Evolutionary conservation across 306 rosid genomes (phyloP).

Genomic region (Cyclanthera cordifolia): DNA sequence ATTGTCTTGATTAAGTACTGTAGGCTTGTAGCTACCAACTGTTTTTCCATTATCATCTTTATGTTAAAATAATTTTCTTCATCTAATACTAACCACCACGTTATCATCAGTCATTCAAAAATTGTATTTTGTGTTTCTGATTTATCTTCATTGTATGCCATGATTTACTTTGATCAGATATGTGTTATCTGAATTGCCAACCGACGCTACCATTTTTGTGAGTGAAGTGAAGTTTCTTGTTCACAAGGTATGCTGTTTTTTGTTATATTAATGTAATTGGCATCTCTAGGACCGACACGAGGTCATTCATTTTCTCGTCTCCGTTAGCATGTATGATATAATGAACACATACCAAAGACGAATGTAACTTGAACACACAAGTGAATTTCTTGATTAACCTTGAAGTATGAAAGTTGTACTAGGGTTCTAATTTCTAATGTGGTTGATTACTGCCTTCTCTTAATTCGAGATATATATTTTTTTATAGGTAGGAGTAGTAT

Average conservation of each 20-base stretch:
- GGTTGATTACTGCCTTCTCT: neutral
- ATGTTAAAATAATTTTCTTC: neutral
- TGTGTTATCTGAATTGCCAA: constrained; percentile 70
- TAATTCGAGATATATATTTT: neutral
- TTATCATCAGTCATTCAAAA: neutral
- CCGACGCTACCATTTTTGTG: constrained; percentile 57
- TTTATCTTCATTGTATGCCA: neutral
- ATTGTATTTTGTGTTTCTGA: neutral
- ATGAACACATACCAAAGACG: neutral
- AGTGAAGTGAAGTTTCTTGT: constrained; percentile 79
- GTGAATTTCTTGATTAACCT: neutral
- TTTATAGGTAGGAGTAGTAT: too few relatives aligned
- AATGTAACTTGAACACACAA: neutral
- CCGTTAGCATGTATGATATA: neutral
- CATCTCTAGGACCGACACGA: too few relatives aligned
- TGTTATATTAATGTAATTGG: neutral
- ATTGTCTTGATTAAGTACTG: neutral
- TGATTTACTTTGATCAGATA: constrained; percentile 38
- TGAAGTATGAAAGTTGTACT: neutral
- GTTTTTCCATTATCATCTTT: neutral
- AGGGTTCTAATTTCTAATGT: neutral
- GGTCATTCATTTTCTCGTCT: too few relatives aligned
- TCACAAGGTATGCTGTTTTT: constrained; percentile 55
- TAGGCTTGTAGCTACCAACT: neutral
- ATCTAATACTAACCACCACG: neutral